Conservation (phyloP, 495 filamentous ascomycete genomes). For the Hypoxylon perforatum region DNA sequence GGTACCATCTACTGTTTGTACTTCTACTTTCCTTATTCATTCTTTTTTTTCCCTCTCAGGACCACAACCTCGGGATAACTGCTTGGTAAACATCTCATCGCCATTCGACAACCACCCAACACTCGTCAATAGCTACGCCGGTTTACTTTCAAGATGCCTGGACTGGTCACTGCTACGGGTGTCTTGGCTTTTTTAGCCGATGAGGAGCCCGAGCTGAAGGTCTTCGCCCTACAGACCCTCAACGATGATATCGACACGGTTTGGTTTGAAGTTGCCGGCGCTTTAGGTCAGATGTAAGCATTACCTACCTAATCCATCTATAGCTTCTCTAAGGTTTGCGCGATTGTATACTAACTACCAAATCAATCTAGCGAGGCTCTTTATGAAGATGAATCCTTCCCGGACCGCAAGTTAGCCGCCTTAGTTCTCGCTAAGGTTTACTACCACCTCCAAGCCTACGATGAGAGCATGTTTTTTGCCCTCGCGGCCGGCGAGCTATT, state of each 20-base stretch:
- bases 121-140: background rate
- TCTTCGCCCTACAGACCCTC: constrained; percentile 92
- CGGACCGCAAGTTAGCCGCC: constrained; percentile 92
- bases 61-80: background rate
- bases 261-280: constrained; percentile 95
- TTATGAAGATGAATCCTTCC: constrained; percentile 95
- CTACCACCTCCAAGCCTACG: constrained; percentile 98
- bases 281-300: constrained; percentile 91
- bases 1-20: background rate
- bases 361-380: constrained; percentile 79
- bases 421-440: constrained; percentile 97
- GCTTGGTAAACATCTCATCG: constrained; percentile 5
- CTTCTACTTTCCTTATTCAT: constrained; percentile 22
- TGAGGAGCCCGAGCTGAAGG: constrained; percentile 89
- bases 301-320: background rate
- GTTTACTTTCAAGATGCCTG: constrained; percentile 74
- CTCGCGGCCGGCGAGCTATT: constrained; percentile 95
- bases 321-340: constrained; percentile 29
- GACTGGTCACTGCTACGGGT: constrained; percentile 91
- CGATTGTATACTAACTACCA: constrained; percentile 26
- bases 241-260: constrained; percentile 95
- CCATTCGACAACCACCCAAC: background rate
- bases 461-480: constrained; percentile 99
- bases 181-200: constrained; percentile 96
- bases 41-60: background rate